Evolutionary conservation across 495 filamentous ascomycete genomes (phyloP).

Genomic region (Lasiosphaeria ovina): DNA sequence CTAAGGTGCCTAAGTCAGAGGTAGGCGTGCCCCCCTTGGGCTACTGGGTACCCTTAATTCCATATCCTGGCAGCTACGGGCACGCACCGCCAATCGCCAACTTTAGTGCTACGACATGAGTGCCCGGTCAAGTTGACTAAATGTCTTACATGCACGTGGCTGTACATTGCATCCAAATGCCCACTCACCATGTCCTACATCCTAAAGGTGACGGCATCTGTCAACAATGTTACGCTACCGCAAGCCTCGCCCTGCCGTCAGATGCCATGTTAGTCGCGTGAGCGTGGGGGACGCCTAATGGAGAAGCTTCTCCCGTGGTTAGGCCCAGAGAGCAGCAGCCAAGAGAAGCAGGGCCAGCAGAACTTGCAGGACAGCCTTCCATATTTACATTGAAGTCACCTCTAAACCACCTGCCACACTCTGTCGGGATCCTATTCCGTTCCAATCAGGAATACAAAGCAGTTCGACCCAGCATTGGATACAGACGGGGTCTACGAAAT

Average conservation of each 20-base stretch:
- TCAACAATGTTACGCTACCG: constrained; percentile 1
- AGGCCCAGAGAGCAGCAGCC: background rate
- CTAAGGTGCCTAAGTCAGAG: background rate
- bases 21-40: background rate
- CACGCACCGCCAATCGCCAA: background rate
- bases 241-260: constrained; percentile 16
- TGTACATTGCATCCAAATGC: background rate
- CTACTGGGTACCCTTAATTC: background rate
- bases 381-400: background rate
- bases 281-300: constrained; percentile 4
- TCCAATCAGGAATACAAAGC: background rate
- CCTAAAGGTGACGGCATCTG: background rate
- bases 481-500: background rate
- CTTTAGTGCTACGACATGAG: background rate
- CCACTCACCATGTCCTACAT: background rate
- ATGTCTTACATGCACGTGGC: background rate
- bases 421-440: constrained; percentile 5
- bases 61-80: background rate
- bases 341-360: background rate
- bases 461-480: background rate
- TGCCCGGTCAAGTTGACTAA: background rate
- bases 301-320: constrained; percentile 11
- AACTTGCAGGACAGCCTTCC: background rate
- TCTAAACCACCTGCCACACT: background rate
- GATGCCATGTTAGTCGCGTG: background rate